phyloP scores from a whole-genome alignment of 129 eudicot genomes.

The carrot (Daucus carota) region DNA sequence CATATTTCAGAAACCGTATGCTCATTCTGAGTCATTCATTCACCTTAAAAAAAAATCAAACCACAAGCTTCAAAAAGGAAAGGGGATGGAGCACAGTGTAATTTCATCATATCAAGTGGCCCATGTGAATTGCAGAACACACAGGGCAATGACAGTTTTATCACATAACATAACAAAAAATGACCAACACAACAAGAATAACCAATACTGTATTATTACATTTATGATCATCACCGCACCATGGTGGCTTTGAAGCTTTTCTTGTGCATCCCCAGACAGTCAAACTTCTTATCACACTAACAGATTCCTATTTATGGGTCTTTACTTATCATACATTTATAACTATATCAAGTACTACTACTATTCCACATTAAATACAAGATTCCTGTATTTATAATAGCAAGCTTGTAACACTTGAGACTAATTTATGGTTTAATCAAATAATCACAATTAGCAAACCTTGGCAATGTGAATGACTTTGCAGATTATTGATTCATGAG shows the following conservation, averaged over 20 bases:
- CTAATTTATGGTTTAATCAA: not conserved
- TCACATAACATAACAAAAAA: not conserved
- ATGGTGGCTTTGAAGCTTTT: not conserved
- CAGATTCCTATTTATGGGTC: not conserved
- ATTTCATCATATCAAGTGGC: not conserved
- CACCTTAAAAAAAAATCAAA: not conserved
- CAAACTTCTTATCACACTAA: not conserved
- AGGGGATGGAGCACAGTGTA: not conserved
- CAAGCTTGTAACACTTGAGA: not conserved
- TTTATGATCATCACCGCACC: not conserved
- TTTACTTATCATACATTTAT: not conserved
- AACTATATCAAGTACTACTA: not conserved
- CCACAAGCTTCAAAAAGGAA: not conserved
- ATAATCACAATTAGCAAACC: slow-evolving; percentile 3
- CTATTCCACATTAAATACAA: not conserved
- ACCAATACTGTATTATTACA: not conserved
- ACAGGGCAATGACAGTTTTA: not conserved
- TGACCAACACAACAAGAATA: not conserved
- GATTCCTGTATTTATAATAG: not conserved
- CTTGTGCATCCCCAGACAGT: not conserved
- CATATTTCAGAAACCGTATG: not conserved
- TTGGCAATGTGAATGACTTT: slow-evolving; percentile 16
- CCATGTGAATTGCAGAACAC: slow-evolving; percentile 1
- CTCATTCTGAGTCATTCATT: too few species aligned
- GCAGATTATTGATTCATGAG: slow-evolving; percentile 16